Conservation (phyloP, 139 green algal species). For the Chlamydomonas incerta region DNA sequence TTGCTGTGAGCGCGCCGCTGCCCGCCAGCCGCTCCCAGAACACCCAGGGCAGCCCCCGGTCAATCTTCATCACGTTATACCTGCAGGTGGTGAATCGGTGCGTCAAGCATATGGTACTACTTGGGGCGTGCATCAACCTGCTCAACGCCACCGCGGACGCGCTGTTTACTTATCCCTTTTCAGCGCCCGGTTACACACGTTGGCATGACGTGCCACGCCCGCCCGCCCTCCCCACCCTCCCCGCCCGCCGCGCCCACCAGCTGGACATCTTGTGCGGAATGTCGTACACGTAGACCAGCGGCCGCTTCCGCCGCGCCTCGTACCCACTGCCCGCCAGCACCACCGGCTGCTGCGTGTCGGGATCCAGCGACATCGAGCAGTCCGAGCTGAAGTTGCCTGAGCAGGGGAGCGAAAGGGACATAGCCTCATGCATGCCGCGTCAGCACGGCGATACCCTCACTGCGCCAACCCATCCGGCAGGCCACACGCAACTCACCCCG, state of each 20-base stretch:
- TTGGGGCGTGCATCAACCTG: too few relatives aligned
- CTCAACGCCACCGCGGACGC: too few relatives aligned
- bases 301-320: conserved; percentile 13
- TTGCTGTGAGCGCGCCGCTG: background rate
- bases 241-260: background rate
- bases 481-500: background rate
- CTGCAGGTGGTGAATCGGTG: background rate
- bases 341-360: background rate
- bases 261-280: conserved; percentile 21
- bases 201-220: background rate
- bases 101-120: too few relatives aligned
- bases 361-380: conserved; percentile 11
- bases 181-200: too few relatives aligned
- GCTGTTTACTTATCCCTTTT: too few relatives aligned
- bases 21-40: conserved; percentile 41
- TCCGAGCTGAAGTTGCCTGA: conserved; percentile 23
- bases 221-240: background rate
- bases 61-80: background rate
- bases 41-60: conserved; percentile 8
- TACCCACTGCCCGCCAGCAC: conserved; percentile 32
- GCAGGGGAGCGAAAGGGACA: background rate
- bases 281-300: conserved; percentile 43
- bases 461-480: background rate
- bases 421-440: too few relatives aligned
- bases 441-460: too few relatives aligned